Evolutionary conservation across 1,284 basidiomycete genomes (phyloP), one percentile per base, ranked within the genome.

Genomic region (Cystobasidium pallidum): DNA sequence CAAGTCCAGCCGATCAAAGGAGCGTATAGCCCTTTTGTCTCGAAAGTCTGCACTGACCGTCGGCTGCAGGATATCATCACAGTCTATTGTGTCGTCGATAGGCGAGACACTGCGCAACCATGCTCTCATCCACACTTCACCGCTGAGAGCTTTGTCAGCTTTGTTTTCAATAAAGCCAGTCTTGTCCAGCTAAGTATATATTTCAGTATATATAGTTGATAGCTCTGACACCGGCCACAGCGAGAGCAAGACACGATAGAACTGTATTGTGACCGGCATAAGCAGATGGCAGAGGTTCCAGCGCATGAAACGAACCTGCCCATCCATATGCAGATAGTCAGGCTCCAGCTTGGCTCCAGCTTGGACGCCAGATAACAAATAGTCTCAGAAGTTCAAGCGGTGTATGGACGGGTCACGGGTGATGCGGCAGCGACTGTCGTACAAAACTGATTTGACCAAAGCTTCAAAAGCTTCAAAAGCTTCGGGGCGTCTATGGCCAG

Each of bases 1-100:
- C 58, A 61, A 10, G 17, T 61, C 17, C 58, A 61, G 58, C 58
- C 36, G 24, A 61, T 3, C 7, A 61, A 61, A 61, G 58, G n/a
- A 61, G 58, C 32, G 58, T 61, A 24, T 61, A 61, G 30, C 58
- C 58, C 21, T 43, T 61, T 36, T 61, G 58, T 61, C 58, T 34
- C 32, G 58, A 61, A 43, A 17, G 21, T 61, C 58, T 61, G 58
- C 58, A 61, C 32, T 43, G 58, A 24, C 58, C 39, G 39, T 34
- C 58, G 52, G 52, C 52, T 55, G 52, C 13, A 34, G 21, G 30
- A 15, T 55, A 13, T 55, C 30, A 55, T 28, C 52, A 55, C 52
- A 55, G 52, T 55, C 52, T 55, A 55, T 55, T 55, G 52, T 55
- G 52, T 55, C 52, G 24, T 55, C 32, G 52, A 55, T 55, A 55